A percentile compares a stretch with the other conserved stretches of the same genome.
Conservation (phyloP, 768 basidiomycete species). For the Boletellus sp. region DNA sequence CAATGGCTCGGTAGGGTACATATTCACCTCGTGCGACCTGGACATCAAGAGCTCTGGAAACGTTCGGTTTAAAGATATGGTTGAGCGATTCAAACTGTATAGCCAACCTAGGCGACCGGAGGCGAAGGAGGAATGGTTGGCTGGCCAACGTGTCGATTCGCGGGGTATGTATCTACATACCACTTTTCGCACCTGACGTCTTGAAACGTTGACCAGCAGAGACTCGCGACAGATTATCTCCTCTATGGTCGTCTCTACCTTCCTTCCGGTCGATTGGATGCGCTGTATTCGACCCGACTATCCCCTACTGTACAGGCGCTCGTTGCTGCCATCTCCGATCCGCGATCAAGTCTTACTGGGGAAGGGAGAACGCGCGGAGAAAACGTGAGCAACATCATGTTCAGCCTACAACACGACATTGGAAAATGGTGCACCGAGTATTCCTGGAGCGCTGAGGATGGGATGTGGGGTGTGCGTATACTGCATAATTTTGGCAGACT, state of each 20-base stretch:
- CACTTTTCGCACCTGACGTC: neutral
- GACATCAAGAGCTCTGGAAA: constrained; percentile 64
- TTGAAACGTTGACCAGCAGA: constrained; percentile 22
- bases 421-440: constrained; percentile 94
- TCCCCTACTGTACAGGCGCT: constrained; percentile 76
- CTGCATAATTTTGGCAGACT: constrained; percentile 90
- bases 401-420: constrained; percentile 87
- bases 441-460: constrained; percentile 90
- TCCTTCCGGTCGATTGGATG: constrained; percentile 84
- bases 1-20: constrained; percentile 89
- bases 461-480: constrained; percentile 86
- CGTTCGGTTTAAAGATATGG: constrained; percentile 82
- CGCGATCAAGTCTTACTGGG: constrained; percentile 46
- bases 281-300: constrained; percentile 80
- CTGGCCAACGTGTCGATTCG: constrained; percentile 71
- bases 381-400: constrained; percentile 66
- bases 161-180: constrained; percentile 51
- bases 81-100: constrained; percentile 83
- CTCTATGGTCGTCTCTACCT: constrained; percentile 90
- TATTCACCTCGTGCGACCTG: constrained; percentile 85
- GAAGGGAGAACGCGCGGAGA: constrained; percentile 40
- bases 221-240: constrained; percentile 67
- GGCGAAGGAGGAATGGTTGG: constrained; percentile 75
- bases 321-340: constrained; percentile 84
- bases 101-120: constrained; percentile 79